Base-by-base conservation (phyloP, 1,284 basidiomycete genomes). In the Papiliotrema laurentii region DNA sequence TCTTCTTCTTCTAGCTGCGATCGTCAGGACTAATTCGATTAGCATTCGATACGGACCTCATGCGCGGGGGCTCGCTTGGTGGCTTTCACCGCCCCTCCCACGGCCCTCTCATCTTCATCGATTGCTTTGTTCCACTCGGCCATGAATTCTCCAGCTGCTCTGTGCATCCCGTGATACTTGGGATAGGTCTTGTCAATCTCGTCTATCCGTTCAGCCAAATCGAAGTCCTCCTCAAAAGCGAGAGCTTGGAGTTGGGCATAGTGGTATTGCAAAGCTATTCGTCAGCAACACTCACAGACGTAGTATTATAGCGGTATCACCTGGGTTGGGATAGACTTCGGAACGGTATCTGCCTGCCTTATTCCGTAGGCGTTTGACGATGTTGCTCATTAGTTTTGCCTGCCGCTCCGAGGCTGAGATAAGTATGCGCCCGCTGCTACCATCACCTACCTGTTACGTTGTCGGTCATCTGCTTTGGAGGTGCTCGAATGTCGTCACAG, bases 301-400 rank as follows among this genome's bases (percentile, higher is more conserved):
- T 22, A 2, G 2, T 22, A 28, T 1, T 6, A 81, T 84, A 85
- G 44, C 10, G 18, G 4, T 46, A 81, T 64, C 57, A 91, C 90
- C 81, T 59, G 94, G 94, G 71, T 97, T 98, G 2, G 90, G 90
- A 67, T 89, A 92, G 25, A 84, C 83, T 66, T 94, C 89, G 2
- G 92, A 88, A 24, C 84, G 80, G 75, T 96, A 97, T 45, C 80
- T 74, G 40, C 84, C 83, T 49, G 83, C 83, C 74, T 88, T 89
- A 55, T 89, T 78, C 33, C 81, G 81, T 33, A 93, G 76, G 64
- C 88, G 87, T 63, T 84, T 81, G 46, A 97, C 83, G 78, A 91
- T 84, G 46, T 79, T 78, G 56, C 78, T 77, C 39, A 91, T 91
- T 13, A 79, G 77, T 1, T 85, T 80, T 47, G 82, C 81, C 52